These are phyloP conservation scores for Dactylellina parvicollis DNA, from an alignment of 2,329 filamentous ascomycete species.

Conservation along the genomic window DNA sequence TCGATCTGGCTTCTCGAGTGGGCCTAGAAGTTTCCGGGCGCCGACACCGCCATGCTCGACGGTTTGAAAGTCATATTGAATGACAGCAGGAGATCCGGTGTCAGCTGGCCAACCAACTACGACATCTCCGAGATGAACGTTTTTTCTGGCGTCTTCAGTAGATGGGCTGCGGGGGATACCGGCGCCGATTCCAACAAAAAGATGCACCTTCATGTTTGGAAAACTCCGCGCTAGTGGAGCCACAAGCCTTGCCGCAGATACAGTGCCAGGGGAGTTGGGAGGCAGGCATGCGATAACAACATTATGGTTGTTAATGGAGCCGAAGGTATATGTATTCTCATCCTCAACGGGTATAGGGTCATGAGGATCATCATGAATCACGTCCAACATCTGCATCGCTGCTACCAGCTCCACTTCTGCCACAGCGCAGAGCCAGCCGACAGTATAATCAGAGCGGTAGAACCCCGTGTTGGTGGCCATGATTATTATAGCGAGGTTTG, in stretches of 20 bases:
- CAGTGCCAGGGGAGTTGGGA: background rate
- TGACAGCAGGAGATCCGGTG: background rate
- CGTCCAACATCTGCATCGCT: conserved; percentile 19
- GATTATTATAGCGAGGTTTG: too few species aligned
- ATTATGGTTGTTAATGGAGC: conserved; percentile 26
- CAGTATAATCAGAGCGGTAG: conserved; percentile 2
- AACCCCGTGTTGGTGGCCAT: too few species aligned
- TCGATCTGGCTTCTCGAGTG: conserved; percentile 1
- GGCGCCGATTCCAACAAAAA: conserved; percentile 27
- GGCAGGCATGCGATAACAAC: conserved; percentile 27
- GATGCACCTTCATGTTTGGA: conserved; percentile 20
- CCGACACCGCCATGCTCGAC: background rate
- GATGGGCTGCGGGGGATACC: conserved; percentile 7
- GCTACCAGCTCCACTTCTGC: background rate
- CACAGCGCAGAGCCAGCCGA: conserved; percentile 21
- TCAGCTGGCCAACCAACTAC: conserved; percentile 25
- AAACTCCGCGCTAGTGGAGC: conserved; percentile 4
- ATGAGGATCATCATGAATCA: too few species aligned
- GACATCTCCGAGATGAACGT: conserved; percentile 31
- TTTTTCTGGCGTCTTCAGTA: background rate
- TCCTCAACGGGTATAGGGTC: conserved; percentile 9
- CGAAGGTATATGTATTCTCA: conserved; percentile 10
- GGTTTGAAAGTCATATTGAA: conserved; percentile 3
- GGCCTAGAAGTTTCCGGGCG: background rate
- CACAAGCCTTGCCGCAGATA: background rate